A percentile compares a stretch with the other conserved stretches of the same genome.
Evolutionary conservation across 495 filamentous ascomycete genomes (phyloP).

Genomic region (Filosporella fistucella): DNA sequence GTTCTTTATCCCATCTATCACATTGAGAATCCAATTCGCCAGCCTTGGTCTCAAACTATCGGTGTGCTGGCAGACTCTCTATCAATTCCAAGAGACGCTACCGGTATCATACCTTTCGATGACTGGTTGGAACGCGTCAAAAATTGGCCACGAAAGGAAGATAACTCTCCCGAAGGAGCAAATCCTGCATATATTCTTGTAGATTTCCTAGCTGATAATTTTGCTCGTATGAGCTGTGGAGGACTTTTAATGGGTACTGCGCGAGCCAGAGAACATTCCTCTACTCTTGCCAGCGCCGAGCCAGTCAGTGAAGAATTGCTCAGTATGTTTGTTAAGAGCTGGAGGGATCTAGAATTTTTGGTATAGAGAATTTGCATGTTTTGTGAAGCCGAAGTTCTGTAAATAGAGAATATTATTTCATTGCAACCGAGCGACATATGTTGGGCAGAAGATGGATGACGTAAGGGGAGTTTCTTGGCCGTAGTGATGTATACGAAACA

Average conservation of each 20-base stretch:
- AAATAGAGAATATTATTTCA: too few relatives aligned
- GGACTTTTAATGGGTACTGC: conserved; percentile 40
- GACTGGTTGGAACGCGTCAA: conserved; percentile 45
- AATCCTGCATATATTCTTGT: conserved; percentile 43
- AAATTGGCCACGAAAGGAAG: background rate
- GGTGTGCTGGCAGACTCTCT: conserved; percentile 37
- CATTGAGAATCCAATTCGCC: conserved; percentile 48
- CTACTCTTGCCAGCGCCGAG: conserved; percentile 27
- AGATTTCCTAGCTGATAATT: conserved; percentile 49
- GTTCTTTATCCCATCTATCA: conserved; percentile 46
- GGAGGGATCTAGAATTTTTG: conserved; percentile 29
- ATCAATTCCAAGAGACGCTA: conserved; percentile 26
- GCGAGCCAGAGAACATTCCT: conserved; percentile 38
- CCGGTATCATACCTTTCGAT: conserved; percentile 36
- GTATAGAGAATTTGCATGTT: too few relatives aligned
- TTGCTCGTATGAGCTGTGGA: conserved; percentile 48
- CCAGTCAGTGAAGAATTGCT: conserved; percentile 36
- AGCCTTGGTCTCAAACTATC: conserved; percentile 42
- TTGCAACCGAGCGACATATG: too few relatives aligned
- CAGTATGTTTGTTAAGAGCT: conserved; percentile 34
- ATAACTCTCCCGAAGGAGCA: conserved; percentile 26
- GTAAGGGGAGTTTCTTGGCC: too few relatives aligned
- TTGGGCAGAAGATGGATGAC: too few relatives aligned
- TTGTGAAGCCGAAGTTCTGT: too few relatives aligned
- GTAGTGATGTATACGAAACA: too few relatives aligned